Conservation (phyloP, 192 early-diverging fungal species). For the Phlyctochytrium bullatum region DNA sequence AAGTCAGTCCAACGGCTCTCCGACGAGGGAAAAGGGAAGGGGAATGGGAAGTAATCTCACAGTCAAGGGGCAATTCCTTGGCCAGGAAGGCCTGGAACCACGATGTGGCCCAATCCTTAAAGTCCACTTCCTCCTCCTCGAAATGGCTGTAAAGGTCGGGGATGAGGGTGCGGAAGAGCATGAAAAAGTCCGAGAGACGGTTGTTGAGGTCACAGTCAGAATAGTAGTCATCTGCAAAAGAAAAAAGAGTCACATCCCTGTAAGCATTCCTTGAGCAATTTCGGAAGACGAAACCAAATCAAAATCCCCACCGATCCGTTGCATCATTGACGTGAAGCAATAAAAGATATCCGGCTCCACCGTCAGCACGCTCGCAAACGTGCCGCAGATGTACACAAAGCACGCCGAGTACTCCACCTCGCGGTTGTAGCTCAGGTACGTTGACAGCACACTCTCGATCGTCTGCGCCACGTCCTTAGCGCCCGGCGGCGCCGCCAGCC, state of each 20-base stretch:
- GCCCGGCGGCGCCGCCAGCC: neutral
- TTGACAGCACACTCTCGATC: slow-evolving; percentile 78
- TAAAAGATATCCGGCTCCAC: slow-evolving; percentile 77
- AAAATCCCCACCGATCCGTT: slow-evolving; percentile 27
- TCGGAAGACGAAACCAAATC: no score
- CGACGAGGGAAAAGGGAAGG: neutral
- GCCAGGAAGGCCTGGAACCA: slow-evolving; percentile 80
- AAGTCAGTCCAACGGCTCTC: slow-evolving; percentile 3
- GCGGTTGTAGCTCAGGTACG: slow-evolving; percentile 78
- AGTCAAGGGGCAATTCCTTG: slow-evolving; percentile 79
- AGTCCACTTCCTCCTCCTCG: slow-evolving; percentile 90
- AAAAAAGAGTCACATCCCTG: neutral
- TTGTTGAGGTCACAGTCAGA: slow-evolving; percentile 63
- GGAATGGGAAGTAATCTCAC: slow-evolving; percentile 11
- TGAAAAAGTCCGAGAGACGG: slow-evolving; percentile 81
- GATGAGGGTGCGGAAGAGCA: slow-evolving; percentile 75
- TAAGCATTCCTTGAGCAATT: no score
- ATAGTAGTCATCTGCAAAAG: slow-evolving; percentile 64
- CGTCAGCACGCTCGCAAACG: slow-evolving; percentile 73
- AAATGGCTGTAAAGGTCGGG: slow-evolving; percentile 92
- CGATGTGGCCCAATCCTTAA: slow-evolving; percentile 81
- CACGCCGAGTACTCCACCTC: slow-evolving; percentile 73
- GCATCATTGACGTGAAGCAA: slow-evolving; percentile 77
- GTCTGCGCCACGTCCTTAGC: slow-evolving; percentile 1
- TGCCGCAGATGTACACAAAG: slow-evolving; percentile 75